Conservation (phyloP, 78 protist species). For the slime mould (Dictyostelium discoideum) region DNA sequence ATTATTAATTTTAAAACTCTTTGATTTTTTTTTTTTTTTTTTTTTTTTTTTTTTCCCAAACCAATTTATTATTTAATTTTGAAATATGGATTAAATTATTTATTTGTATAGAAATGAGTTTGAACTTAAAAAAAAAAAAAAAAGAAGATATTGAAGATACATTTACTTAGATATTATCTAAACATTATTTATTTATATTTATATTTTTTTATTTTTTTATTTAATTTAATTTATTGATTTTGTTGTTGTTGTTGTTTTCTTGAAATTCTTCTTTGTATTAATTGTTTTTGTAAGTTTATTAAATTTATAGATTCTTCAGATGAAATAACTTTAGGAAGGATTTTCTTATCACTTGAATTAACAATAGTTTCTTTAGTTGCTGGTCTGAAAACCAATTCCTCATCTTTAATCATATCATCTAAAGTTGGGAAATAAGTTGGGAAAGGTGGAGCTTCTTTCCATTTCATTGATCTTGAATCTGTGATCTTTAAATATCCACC, state of each 20-base stretch:
- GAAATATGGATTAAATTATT: no score
- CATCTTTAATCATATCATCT: not conserved
- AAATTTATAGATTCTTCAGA: not conserved
- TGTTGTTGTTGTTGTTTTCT: not conserved
- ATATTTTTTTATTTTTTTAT: not conserved
- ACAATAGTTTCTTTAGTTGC: not conserved
- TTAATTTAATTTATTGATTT: not conserved
- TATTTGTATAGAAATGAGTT: no score
- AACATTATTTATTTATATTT: no score
- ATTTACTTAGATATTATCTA: no score
- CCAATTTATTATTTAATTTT: no score
- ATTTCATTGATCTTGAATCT: slow-evolving; percentile 38
- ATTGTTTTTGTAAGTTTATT: not conserved
- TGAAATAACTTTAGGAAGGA: not conserved
- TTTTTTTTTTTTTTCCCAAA: no score
- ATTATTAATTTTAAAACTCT: no score
- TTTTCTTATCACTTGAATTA: not conserved
- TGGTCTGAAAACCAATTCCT: slow-evolving; percentile 1
- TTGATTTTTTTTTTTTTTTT: no score
- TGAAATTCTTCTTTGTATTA: not conserved
- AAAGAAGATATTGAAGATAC: no score
- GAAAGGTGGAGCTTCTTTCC: slow-evolving; percentile 83
- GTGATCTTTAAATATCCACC: slow-evolving; percentile 26
- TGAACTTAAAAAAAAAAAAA: no score
- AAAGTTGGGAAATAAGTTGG: slow-evolving; percentile 67